Evolutionary conservation across 2,329 filamentous ascomycete species (phyloP), one percentile per base, ranked within the genome.

Genomic region (Diplodia mutila): DNA sequence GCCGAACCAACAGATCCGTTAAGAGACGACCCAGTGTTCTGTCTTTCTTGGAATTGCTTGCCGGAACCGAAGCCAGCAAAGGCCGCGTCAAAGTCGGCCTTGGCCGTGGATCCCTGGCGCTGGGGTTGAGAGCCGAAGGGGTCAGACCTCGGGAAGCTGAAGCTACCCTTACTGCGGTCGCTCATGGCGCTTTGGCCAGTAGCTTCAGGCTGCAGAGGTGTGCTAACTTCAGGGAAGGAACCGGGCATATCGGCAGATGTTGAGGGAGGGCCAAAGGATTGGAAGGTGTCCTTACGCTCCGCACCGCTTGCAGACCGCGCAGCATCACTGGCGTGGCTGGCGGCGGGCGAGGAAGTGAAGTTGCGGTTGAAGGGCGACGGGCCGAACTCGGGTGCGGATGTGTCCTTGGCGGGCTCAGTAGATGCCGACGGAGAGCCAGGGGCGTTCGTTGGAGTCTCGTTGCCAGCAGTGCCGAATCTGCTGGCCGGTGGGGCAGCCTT

Each of bases 11-110:
- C 70, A 59, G 74, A 69, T 7, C 76, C 74, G 70, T 76, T 76
- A 5, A 73, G 67, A 32, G 71, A 75, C 42, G 76, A 74, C 27
- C 72, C 73, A 32, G 77, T 72, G 48, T 61, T 72, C 25, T 67
- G 70, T 68, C 82, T 84, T 65, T 81, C 82, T 69, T 83, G 83
- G 61, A 76, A 79, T 73, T 86, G 86, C 69, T 84, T 85, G 57
- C 83, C 80, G 57, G 78, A 71, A 49, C 83, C 84, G 73, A 95
- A 94, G 67, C 89, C 90, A 52, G 91, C 91, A 81, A 96, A 96
- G 1, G 92, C 92, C 69, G 90, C 89, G 75, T 96, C 92, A 72
- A 96, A 95, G 73, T 95, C 92, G 61, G 91, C 89, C 80, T 93
- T 93, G 49, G 88, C 78, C 27, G 80, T 78, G 51, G 74, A 75